These are phyloP conservation scores for Paecilomyces sp. DNA, from an alignment of 2,329 filamentous ascomycete species.

Conservation along the genomic window DNA sequence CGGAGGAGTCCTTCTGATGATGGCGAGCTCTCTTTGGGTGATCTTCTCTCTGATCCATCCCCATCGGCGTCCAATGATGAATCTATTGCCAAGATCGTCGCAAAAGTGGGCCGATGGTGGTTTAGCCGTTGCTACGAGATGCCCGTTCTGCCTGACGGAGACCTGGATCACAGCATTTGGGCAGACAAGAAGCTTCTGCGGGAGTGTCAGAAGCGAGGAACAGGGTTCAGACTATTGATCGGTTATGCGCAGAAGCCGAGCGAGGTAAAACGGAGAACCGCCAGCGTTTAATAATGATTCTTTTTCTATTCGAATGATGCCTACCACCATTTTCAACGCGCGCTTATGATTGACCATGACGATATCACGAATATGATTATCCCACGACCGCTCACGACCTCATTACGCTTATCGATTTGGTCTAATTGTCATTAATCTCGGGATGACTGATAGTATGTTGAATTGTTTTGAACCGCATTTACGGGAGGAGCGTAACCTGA, in stretches of 20 bases:
- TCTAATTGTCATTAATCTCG: background rate
- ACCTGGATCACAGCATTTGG: slow-evolving; percentile 64
- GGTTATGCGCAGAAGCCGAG: slow-evolving; percentile 80
- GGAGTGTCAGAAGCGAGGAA: slow-evolving; percentile 81
- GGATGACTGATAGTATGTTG: background rate
- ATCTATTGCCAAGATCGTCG: slow-evolving; percentile 85
- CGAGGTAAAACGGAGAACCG: slow-evolving; percentile 34
- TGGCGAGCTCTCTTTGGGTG: slow-evolving; percentile 48
- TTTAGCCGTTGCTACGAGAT: slow-evolving; percentile 88
- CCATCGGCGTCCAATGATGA: slow-evolving; percentile 67
- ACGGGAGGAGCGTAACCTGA: background rate
- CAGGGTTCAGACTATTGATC: slow-evolving; percentile 83
- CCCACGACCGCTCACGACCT: background rate
- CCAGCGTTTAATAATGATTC: slow-evolving; percentile 29
- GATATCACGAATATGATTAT: background rate
- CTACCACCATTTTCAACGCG: background rate
- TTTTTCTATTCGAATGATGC: slow-evolving; percentile 4
- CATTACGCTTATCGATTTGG: background rate
- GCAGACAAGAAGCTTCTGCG: slow-evolving; percentile 64
- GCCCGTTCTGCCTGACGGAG: slow-evolving; percentile 44
- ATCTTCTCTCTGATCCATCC: slow-evolving; percentile 66
- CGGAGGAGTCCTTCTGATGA: slow-evolving; percentile 30
- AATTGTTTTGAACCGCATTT: background rate
- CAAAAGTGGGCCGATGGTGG: slow-evolving; percentile 92
- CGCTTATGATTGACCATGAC: slow-evolving; percentile 5